Evolutionary conservation across 305 asterid species (phyloP).

Genomic region (Solanum hybrid): DNA sequence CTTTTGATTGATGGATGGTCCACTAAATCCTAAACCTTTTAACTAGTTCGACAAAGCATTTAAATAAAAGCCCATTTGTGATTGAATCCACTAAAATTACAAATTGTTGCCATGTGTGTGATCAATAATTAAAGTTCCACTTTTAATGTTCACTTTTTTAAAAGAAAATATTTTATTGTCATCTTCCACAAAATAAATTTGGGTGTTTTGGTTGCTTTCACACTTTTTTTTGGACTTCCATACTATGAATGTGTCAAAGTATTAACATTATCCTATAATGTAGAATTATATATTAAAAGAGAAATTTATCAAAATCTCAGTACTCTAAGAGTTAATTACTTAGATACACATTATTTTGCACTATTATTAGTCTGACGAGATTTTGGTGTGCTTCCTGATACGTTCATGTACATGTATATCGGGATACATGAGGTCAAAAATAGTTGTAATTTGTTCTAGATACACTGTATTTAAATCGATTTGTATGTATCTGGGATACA

Average conservation of each 20-base stretch:
- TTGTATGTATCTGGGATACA: not conserved
- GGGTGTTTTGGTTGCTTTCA: not conserved
- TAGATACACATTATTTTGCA: not conserved
- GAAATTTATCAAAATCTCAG: not conserved
- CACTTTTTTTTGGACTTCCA: not conserved
- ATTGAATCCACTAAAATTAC: not conserved
- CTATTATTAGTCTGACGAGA: too few relatives aligned
- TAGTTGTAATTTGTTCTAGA: not conserved
- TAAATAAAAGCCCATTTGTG: not conserved
- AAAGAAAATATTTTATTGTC: not conserved
- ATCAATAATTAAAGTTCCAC: not conserved
- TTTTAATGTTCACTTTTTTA: not conserved
- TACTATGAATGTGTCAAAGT: not conserved
- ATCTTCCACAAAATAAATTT: not conserved
- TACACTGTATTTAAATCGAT: not conserved
- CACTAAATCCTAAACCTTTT: constrained; percentile 3
- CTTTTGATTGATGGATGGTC: not conserved
- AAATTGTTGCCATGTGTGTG: not conserved
- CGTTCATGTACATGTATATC: not conserved
- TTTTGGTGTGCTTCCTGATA: not conserved
- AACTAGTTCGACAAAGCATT: not conserved
- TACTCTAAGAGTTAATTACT: too few relatives aligned
- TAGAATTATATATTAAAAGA: not conserved
- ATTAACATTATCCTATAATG: not conserved
- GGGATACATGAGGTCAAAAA: not conserved